A percentile compares a stretch with the other conserved stretches of the same genome.
phyloP scores from a whole-genome alignment of 768 basidiomycete species.

The Mycena olivaceomarginata region DNA sequence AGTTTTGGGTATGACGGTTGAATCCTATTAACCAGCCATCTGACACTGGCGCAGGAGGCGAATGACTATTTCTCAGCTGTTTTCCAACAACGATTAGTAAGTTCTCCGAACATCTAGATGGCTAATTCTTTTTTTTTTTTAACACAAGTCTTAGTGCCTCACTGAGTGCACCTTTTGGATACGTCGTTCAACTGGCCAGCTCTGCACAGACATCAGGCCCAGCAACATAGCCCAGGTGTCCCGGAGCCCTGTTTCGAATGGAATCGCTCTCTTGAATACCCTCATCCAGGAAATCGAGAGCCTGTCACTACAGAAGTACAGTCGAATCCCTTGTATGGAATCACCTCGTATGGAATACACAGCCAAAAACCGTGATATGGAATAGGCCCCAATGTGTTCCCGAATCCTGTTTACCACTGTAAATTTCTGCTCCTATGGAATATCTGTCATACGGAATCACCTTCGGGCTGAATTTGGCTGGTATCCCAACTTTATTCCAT shows the following conservation, averaged over 20 bases:
- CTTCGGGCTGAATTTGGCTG: too few relatives aligned
- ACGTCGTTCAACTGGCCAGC: background rate
- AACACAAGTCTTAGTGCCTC: background rate
- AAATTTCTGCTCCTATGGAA: too few relatives aligned
- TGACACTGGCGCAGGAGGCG: background rate
- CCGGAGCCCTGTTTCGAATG: background rate
- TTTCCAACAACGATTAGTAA: background rate
- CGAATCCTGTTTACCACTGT: too few relatives aligned
- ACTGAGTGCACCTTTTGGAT: background rate
- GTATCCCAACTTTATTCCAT: too few relatives aligned
- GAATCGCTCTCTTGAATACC: background rate
- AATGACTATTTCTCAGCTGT: background rate
- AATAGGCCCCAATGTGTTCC: too few relatives aligned
- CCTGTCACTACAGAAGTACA: slow-evolving; percentile 3
- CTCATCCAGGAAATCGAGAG: background rate
- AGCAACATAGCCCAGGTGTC: background rate
- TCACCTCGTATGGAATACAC: too few relatives aligned
- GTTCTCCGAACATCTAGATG: background rate
- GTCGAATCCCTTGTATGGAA: too few relatives aligned
- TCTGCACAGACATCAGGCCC: slow-evolving; percentile 2
- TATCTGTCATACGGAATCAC: too few relatives aligned
- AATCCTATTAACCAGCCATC: background rate
- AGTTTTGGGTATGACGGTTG: background rate
- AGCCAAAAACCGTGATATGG: too few relatives aligned
- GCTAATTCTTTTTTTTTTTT: background rate